These are phyloP conservation scores for Pestalotiopsis sp. DNA, from an alignment of 2,329 filamentous ascomycete species.

Conservation along the genomic window DNA sequence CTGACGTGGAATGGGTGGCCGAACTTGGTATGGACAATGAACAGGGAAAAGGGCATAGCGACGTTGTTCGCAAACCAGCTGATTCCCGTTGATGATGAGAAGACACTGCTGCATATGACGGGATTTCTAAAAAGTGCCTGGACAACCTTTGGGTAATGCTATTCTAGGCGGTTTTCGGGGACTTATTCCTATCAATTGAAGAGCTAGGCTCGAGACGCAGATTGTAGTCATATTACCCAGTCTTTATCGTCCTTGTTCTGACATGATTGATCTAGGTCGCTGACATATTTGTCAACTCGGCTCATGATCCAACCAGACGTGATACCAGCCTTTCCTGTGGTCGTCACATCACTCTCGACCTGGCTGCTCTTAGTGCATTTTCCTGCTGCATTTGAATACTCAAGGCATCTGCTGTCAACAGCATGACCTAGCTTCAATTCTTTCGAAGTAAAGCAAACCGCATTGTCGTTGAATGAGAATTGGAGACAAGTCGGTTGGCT, in stretches of 20 bases:
- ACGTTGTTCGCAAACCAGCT: conserved; percentile 12
- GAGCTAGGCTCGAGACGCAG: background rate
- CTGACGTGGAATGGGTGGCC: conserved; percentile 48
- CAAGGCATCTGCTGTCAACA: conserved; percentile 17
- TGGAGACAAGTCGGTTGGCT: conserved; percentile 22
- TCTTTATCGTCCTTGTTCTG: background rate
- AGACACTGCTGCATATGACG: background rate
- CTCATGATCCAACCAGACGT: conserved; percentile 13
- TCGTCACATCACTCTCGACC: background rate
- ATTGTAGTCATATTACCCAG: background rate
- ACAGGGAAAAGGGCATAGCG: conserved; percentile 6
- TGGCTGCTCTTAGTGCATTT: conserved; percentile 7
- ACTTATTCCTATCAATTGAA: background rate
- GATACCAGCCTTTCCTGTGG: background rate
- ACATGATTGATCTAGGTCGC: conserved; percentile 15
- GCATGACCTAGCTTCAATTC: conserved; percentile 21
- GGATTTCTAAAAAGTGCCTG: conserved; percentile 3
- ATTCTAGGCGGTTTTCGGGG: background rate
- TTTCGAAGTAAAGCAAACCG: conserved; percentile 21
- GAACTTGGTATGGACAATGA: conserved; percentile 47
- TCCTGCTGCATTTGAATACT: conserved; percentile 13
- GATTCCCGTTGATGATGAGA: conserved; percentile 10
- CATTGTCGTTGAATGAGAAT: conserved; percentile 20
- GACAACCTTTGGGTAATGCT: conserved; percentile 6
- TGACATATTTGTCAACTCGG: conserved; percentile 11